A percentile compares a stretch with the other conserved stretches of the same genome.
These are phyloP conservation scores for Pythium oligandrum DNA, from an alignment of 352 stramenopile genomes.

Conservation along the genomic window DNA sequence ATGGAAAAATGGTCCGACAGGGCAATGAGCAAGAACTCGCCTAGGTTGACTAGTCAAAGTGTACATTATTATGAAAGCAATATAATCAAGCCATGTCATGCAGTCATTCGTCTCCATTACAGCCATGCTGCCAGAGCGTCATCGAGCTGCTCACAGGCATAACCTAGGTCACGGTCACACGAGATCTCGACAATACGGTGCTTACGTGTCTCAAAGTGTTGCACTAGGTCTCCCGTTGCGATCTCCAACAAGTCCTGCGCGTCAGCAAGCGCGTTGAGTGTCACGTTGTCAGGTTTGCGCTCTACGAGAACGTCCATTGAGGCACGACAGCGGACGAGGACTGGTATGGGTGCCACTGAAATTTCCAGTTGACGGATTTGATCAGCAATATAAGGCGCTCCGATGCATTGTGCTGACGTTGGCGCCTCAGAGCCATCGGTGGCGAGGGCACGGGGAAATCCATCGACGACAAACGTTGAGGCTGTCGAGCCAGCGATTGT, in stretches of 20 bases:
- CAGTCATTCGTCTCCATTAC: not conserved
- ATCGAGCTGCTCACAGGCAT: conserved; percentile 35
- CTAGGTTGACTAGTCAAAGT: not conserved
- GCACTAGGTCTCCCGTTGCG: conserved; percentile 22
- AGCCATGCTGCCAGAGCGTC: conserved; percentile 12
- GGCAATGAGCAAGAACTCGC: conserved; percentile 1
- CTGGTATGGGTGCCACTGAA: conserved; percentile 16
- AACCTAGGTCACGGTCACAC: conserved; percentile 36
- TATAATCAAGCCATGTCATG: not conserved
- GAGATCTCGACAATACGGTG: conserved; percentile 23
- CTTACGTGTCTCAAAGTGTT: conserved; percentile 12
- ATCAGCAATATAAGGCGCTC: conserved; percentile 37
- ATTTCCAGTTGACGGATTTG: conserved; percentile 39
- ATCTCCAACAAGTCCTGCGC: conserved; percentile 39
- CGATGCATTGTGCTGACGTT: not conserved
- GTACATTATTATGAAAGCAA: conserved; percentile 11
- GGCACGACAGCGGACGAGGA: conserved; percentile 34
- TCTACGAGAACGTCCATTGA: conserved; percentile 41
- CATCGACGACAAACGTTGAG: conserved; percentile 30
- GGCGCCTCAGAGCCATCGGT: conserved; percentile 1
- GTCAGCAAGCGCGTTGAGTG: conserved; percentile 30
- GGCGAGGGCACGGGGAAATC: conserved; percentile 22
- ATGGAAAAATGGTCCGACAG: conserved; percentile 62
- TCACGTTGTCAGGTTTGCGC: conserved; percentile 19
- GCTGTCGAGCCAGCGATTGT: conserved; percentile 21